These are phyloP conservation scores for Amoebophrya sp. DNA, from an alignment of 169 alveolate genomes.

Conservation along the genomic window DNA sequence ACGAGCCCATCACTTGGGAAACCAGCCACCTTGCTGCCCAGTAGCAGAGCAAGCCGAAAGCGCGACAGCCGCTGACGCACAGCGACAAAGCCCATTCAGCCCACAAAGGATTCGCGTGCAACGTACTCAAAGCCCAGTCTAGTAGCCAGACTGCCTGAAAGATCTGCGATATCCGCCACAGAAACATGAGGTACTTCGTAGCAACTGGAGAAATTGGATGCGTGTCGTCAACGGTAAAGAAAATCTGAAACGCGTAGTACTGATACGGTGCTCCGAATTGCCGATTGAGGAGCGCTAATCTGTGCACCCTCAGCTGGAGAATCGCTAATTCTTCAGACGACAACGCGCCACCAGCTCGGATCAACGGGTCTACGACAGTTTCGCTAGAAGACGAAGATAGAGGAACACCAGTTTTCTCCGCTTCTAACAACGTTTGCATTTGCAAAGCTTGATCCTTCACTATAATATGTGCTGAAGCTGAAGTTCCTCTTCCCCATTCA, in stretches of 20 bases:
- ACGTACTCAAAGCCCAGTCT: background rate
- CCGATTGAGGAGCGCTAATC: background rate
- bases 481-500: no score
- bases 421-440: no score
- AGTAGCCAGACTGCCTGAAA: background rate
- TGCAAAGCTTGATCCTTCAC: no score
- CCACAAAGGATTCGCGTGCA: background rate
- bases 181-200: background rate
- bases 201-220: background rate
- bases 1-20: background rate
- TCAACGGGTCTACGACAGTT: no score
- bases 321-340: no score
- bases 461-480: no score
- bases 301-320: no score
- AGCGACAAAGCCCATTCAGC: background rate
- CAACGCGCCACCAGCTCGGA: no score
- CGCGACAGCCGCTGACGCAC: background rate
- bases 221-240: background rate
- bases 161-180: constrained; percentile 7
- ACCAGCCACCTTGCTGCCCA: background rate
- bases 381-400: no score
- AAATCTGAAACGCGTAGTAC: background rate
- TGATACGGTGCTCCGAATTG: background rate
- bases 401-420: no score
- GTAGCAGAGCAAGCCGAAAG: background rate